A percentile compares a stretch with the other conserved stretches of the same genome.
phyloP scores from a whole-genome alignment of 306 rosid genomes.

The Pyrus bretschneideri region DNA sequence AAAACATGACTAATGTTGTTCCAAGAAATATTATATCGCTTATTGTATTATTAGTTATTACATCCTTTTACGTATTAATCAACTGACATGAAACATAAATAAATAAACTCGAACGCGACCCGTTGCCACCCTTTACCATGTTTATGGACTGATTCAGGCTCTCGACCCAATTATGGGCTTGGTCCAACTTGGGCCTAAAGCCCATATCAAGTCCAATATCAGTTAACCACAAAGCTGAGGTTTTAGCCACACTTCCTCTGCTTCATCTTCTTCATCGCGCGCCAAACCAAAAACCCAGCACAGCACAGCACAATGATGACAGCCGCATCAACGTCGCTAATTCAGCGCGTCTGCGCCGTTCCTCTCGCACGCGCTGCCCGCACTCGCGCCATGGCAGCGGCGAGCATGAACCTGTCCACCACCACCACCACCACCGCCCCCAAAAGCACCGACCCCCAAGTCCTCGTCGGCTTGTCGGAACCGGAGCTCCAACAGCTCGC shows the following conservation, averaged over 20 bases:
- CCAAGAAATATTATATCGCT: no score
- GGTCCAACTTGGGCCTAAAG: background rate
- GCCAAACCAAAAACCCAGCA: background rate
- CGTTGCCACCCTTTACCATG: no score
- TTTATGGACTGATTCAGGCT: no score
- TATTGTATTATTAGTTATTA: no score
- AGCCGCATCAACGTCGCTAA: slow-evolving; percentile 47
- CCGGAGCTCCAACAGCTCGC: slow-evolving; percentile 73
- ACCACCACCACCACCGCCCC: slow-evolving; percentile 23
- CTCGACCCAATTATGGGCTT: background rate
- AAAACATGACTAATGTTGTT: no score
- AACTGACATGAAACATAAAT: no score
- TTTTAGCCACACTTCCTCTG: slow-evolving; percentile 10
- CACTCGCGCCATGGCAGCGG: slow-evolving; percentile 27
- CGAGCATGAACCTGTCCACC: slow-evolving; percentile 16
- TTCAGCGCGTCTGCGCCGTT: slow-evolving; percentile 50
- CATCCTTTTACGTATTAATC: no score
- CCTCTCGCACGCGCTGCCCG: slow-evolving; percentile 58
- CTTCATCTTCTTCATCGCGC: background rate
- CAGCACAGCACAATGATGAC: slow-evolving; percentile 21
- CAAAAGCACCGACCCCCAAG: slow-evolving; percentile 32
- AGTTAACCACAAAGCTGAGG: slow-evolving; percentile 17
- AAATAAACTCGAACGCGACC: no score
- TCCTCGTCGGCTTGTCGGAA: slow-evolving; percentile 83
- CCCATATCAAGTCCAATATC: background rate